Evolutionary conservation across 441 rosid species (phyloP).

Genomic region (Arabidopsis lyrata): DNA sequence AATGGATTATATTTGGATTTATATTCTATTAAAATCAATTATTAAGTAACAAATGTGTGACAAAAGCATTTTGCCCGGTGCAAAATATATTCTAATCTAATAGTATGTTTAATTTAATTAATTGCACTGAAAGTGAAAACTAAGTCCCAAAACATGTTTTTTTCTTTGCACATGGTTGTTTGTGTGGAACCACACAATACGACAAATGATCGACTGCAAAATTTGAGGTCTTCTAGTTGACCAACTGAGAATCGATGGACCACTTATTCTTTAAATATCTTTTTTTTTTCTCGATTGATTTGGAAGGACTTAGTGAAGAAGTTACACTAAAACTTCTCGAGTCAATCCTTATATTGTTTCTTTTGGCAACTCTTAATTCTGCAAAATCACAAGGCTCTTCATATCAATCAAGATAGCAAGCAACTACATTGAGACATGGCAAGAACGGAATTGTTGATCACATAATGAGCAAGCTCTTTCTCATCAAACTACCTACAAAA

Average conservation of each 20-base stretch:
- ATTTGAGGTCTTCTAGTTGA: slow-evolving; percentile 10
- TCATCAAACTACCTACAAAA: not conserved
- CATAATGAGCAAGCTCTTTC: not conserved
- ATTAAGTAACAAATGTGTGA: not conserved
- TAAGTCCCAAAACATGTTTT: slow-evolving; percentile 1
- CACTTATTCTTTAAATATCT: not conserved
- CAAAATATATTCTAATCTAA: not conserved
- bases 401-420: not conserved
- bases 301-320: slow-evolving; percentile 7
- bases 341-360: not conserved
- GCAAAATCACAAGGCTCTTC: not conserved
- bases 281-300: slow-evolving; percentile 1
- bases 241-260: not conserved
- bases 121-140: not conserved
- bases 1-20: too few relatives aligned
- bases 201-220: not conserved
- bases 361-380: not conserved
- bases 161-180: not conserved
- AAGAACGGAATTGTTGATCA: not conserved
- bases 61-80: not conserved
- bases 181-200: not conserved
- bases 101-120: not conserved
- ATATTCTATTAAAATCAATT: too few relatives aligned
- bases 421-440: not conserved
- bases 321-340: not conserved